These are phyloP conservation scores for Melampsora larici-populina DNA, from an alignment of 1,284 basidiomycete species.

Conservation along the genomic window DNA sequence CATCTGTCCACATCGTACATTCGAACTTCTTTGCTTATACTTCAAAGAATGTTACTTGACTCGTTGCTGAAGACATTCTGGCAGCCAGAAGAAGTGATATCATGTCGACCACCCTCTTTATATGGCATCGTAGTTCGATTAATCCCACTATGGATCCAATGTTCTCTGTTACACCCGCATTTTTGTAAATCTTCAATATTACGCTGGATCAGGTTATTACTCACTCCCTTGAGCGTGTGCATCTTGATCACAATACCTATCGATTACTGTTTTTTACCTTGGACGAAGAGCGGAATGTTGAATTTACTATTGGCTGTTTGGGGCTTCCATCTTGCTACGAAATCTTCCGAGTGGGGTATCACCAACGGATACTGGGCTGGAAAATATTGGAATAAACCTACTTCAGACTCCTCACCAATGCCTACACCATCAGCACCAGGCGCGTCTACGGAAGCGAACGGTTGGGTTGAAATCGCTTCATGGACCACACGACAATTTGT, in stretches of 20 bases:
- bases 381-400: neutral
- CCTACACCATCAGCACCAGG: neutral
- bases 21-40: too few species aligned
- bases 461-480: conserved; percentile 10
- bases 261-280: conserved; percentile 13
- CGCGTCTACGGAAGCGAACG: neutral
- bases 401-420: neutral
- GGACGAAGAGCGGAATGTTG: conserved; percentile 11
- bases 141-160: neutral
- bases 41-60: too few species aligned
- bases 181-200: neutral
- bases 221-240: conserved; percentile 11
- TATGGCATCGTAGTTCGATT: neutral
- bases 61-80: neutral
- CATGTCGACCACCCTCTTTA: neutral
- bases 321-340: conserved; percentile 27
- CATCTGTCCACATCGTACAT: too few species aligned
- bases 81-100: neutral
- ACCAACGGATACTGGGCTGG: too few species aligned
- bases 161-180: conserved; percentile 2
- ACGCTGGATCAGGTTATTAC: neutral
- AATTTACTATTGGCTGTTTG: conserved; percentile 27
- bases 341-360: conserved; percentile 32
- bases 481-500: conserved; percentile 5
- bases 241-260: conserved; percentile 2